Evolutionary conservation across 305 asterid species (phyloP).

Genomic region (Stenogyne calaminthoides): DNA sequence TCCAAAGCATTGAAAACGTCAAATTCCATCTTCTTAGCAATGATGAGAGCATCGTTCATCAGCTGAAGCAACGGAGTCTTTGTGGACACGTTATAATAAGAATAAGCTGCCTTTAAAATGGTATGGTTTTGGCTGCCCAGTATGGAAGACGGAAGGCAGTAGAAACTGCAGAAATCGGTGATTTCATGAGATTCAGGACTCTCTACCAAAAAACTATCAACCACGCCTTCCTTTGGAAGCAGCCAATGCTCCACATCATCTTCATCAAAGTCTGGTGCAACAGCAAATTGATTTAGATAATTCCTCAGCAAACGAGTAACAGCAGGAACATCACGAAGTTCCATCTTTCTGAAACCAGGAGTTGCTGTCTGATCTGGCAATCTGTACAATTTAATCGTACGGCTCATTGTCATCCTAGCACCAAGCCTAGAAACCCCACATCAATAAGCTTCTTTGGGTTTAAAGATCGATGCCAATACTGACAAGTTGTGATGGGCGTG

Average conservation of each 20-base stretch:
- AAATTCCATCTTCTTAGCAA: conserved; percentile 59
- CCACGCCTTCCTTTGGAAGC: conserved; percentile 54
- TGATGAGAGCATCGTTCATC: conserved; percentile 64
- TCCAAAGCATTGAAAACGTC: conserved; percentile 72
- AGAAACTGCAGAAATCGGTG: conserved; percentile 66
- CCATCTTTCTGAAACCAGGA: conserved; percentile 68
- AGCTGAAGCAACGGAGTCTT: conserved; percentile 67
- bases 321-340: conserved; percentile 60
- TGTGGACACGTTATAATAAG: conserved; percentile 60
- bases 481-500: conserved; percentile 62
- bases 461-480: conserved; percentile 66
- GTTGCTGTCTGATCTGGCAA: conserved; percentile 56
- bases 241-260: conserved; percentile 73
- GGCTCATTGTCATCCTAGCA: conserved; percentile 71
- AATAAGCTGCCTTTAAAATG: conserved; percentile 58
- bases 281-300: conserved; percentile 52
- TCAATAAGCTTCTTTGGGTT: conserved; percentile 68
- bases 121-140: conserved; percentile 59
- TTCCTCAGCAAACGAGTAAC: conserved; percentile 61
- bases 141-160: conserved; percentile 62
- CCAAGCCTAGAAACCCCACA: conserved; percentile 71
- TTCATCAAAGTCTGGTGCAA: conserved; percentile 61
- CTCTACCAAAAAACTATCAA: conserved; percentile 63
- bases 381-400: conserved; percentile 59
- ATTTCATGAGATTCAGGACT: conserved; percentile 66